Conservation (phyloP, 75 land plant genomes). For the Picea glauca region DNA sequence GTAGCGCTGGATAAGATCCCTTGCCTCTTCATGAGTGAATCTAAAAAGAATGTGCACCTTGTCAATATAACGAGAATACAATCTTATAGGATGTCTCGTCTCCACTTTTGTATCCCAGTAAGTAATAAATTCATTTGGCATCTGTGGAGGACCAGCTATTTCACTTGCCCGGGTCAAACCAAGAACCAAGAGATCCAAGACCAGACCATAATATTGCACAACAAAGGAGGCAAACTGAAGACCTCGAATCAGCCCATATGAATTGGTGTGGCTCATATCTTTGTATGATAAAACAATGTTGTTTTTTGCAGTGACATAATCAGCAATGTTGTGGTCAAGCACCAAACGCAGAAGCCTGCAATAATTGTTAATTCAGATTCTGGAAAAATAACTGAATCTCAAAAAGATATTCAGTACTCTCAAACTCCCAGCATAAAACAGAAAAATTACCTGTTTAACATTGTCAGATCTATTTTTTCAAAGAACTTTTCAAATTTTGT, state of each 20-base stretch:
- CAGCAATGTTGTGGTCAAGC: slow-evolving; percentile 98
- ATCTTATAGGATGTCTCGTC: slow-evolving; percentile 88
- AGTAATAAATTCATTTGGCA: slow-evolving; percentile 98
- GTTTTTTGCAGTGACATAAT: slow-evolving; percentile 99
- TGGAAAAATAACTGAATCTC: background rate
- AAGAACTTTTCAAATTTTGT: slow-evolving; percentile 99
- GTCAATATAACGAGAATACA: slow-evolving; percentile 97
- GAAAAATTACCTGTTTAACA: slow-evolving; percentile 80
- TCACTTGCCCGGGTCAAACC: slow-evolving; percentile 98
- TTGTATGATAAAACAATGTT: slow-evolving; percentile 96
- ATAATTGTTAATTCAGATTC: background rate
- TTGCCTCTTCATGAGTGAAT: slow-evolving; percentile 98
- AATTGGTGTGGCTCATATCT: slow-evolving; percentile 99
- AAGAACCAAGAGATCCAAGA: slow-evolving; percentile 90
- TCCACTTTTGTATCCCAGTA: slow-evolving; percentile 90
- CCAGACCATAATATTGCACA: slow-evolving; percentile 97
- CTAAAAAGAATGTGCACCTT: slow-evolving; percentile 95
- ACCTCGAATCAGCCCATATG: slow-evolving; percentile 95
- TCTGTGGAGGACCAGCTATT: slow-evolving; percentile 98
- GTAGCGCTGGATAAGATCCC: slow-evolving; percentile 95
- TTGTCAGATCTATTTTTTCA: slow-evolving; percentile 96
- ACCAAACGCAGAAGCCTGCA: slow-evolving; percentile 91
- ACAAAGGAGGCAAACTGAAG: slow-evolving; percentile 99
- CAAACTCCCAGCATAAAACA: background rate
- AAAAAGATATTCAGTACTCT: background rate